Evolutionary conservation across 352 stramenopile species (phyloP), one percentile per base, ranked within the genome.

Genomic region (Globisporangium nodosum): DNA sequence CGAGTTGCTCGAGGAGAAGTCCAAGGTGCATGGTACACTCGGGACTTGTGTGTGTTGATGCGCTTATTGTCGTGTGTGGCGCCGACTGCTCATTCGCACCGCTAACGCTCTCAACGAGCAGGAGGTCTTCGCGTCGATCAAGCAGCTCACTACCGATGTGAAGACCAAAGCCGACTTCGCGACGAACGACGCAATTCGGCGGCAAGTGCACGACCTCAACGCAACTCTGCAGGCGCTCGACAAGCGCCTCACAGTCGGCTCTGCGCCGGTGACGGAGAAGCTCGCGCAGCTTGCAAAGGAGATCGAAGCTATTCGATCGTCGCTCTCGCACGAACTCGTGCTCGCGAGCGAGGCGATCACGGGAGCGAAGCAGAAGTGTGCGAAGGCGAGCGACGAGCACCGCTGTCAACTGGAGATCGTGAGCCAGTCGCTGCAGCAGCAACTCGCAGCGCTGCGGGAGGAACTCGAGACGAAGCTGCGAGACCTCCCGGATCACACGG

Each of bases 1-100:
- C 52, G 80, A 90, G 55, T 60, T 90, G 15, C 66, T 90, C 0
- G 80, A 90, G 27, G 80, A 90, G 11, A 90, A 90, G 48, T 90
- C 80, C 1, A 68, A 72, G 40, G 69, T 73, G 37, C 52, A 43
- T 33, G 18, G 11, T 12, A 8, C 40, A 8, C 39, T 27, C 24
- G 24, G 24, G 24, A 27, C 1, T 43, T 43, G 39, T 18, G 9
- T 43, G 39, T 43, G 5, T 18, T 7, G 11, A 18, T 43, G 3
- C 13, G 33, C 11, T 39, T 46, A 15, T 46, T 13, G 33, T 12
- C 39, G 21, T 30, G 18, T 54, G 27, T 45, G 2, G 24, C 24
- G 24, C 24, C 24, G 24, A 27, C 24, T 27, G 24, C 1, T 15
- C n/a, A 55, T 15, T 15, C 49, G 46, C 16, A 2, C 21, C 7